A percentile compares a stretch with the other conserved stretches of the same genome.
phyloP scores from a whole-genome alignment of 2,329 filamentous ascomycete species.

The Aspergillus aculeatinus region DNA sequence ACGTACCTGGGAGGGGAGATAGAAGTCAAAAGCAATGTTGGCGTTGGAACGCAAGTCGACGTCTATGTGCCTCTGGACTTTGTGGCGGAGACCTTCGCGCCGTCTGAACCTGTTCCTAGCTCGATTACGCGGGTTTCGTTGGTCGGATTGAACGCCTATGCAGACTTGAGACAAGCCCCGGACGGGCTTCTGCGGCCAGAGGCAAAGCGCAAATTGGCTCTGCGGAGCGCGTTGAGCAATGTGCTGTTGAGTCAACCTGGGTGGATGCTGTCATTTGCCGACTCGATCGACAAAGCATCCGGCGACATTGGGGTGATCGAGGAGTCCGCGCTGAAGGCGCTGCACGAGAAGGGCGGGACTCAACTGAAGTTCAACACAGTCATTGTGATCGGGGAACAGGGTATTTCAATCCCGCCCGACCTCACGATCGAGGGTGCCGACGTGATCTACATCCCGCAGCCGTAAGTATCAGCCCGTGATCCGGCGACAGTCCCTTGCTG shows the following conservation, averaged over 20 bases:
- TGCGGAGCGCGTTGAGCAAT: conserved; percentile 27
- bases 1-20: conserved; percentile 57
- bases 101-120: background rate
- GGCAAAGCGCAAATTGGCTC: conserved; percentile 30
- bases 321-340: conserved; percentile 22
- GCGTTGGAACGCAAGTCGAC: conserved; percentile 30
- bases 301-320: conserved; percentile 33
- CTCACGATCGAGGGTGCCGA: conserved; percentile 17
- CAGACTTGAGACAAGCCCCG: conserved; percentile 22
- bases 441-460: conserved; percentile 27
- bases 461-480: conserved; percentile 18
- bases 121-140: conserved; percentile 24
- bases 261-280: conserved; percentile 27
- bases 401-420: conserved; percentile 1
- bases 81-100: background rate
- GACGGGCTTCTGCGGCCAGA: conserved; percentile 25
- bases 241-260: conserved; percentile 23
- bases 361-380: conserved; percentile 19
- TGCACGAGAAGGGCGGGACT: conserved; percentile 8
- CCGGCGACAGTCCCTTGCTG: conserved; percentile 5
- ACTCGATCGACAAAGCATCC: conserved; percentile 20
- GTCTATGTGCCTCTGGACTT: conserved; percentile 28
- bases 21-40: conserved; percentile 49
- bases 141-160: conserved; percentile 28
- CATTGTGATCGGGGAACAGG: conserved; percentile 23